Evolutionary conservation across 306 rosid species (phyloP).

Genomic region (Crataegus laevigata): DNA sequence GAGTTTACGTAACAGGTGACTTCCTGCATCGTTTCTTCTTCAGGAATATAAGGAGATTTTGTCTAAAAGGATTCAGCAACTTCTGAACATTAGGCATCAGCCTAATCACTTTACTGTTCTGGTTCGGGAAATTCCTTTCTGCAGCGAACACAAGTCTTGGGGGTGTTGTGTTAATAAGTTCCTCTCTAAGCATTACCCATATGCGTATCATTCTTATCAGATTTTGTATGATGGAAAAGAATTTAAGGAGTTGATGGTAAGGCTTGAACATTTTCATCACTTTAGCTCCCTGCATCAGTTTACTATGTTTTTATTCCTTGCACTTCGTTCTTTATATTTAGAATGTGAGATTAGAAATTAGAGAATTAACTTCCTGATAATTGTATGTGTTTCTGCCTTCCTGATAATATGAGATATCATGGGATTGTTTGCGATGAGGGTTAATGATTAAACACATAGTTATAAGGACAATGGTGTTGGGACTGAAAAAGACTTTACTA

Average conservation of each 20-base stretch:
- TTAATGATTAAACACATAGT: not conserved
- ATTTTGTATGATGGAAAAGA: constrained; percentile 49
- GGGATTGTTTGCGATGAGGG: not conserved
- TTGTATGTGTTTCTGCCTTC: not conserved
- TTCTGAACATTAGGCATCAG: constrained; percentile 44
- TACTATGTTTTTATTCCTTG: not conserved
- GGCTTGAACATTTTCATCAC: constrained; percentile 1
- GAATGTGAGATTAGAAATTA: not conserved
- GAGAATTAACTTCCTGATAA: not conserved
- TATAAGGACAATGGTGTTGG: too few species aligned
- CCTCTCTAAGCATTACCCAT: constrained; percentile 64
- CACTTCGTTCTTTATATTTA: not conserved
- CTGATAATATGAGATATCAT: not conserved
- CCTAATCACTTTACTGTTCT: constrained; percentile 75
- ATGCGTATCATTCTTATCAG: constrained; percentile 57
- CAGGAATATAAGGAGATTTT: constrained; percentile 81
- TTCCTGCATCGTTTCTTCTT: constrained; percentile 16
- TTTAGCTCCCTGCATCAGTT: not conserved
- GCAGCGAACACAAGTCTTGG: constrained; percentile 53
- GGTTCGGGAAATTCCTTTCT: constrained; percentile 75
- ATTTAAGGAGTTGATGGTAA: constrained; percentile 58
- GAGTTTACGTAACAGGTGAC: constrained; percentile 18
- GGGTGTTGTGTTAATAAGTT: constrained; percentile 68
- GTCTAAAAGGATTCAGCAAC: constrained; percentile 53
- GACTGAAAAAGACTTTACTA: too few species aligned